Evolutionary conservation across 2,329 filamentous ascomycete genomes (phyloP).

Genomic region (Didymella exigua): DNA sequence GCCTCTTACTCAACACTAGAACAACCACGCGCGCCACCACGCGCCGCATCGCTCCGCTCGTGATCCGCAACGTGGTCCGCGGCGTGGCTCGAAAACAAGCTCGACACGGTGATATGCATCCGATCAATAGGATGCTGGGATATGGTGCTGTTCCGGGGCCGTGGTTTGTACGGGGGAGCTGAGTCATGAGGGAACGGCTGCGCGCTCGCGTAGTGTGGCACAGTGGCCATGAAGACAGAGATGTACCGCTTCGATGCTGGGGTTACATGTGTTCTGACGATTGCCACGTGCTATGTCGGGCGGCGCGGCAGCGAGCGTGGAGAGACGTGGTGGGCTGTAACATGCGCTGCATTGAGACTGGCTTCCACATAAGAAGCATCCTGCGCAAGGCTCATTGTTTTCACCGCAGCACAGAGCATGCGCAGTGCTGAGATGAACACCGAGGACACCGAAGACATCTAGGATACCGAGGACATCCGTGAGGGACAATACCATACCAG

Average conservation of each 20-base stretch:
- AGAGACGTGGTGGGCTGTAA: neutral
- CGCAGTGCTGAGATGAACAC: neutral
- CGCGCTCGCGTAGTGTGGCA: neutral
- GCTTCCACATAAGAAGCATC: neutral
- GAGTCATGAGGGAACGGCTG: neutral
- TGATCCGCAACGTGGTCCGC: neutral
- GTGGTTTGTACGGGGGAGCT: neutral
- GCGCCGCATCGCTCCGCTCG: neutral
- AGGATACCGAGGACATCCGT: neutral
- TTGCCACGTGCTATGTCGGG: neutral
- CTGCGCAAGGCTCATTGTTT: neutral
- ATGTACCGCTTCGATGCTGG: neutral
- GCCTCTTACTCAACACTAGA: slow-evolving; percentile 2
- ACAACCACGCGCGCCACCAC: neutral
- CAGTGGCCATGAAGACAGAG: neutral
- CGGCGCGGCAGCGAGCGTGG: neutral
- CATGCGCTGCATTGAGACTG: neutral
- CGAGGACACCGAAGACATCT: neutral
- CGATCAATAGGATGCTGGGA: slow-evolving; percentile 1
- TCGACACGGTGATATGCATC: slow-evolving; percentile 2
- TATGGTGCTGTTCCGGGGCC: neutral
- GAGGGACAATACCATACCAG: neutral
- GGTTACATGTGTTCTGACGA: neutral
- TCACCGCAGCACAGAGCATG: neutral
- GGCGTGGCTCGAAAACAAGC: neutral